Percentiles rank a stretch among this genome's conserved stretches.
phyloP scores from a whole-genome alignment of 2,329 filamentous ascomycete species.

The Colletotrichum scovillei region DNA sequence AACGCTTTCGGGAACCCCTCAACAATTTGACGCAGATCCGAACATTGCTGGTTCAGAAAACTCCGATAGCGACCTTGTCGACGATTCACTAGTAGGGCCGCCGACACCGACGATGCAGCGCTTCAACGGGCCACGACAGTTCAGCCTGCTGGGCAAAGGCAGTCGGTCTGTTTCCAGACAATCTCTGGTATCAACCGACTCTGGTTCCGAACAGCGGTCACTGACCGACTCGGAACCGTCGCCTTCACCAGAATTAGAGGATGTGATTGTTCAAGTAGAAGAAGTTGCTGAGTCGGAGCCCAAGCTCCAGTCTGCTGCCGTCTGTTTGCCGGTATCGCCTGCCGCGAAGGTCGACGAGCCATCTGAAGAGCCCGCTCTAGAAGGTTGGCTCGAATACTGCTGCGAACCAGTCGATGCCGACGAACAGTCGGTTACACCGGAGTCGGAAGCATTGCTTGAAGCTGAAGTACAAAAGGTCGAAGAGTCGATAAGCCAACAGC shows the following conservation, averaged over 20 bases:
- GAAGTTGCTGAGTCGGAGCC: not conserved
- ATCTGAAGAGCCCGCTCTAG: constrained; percentile 13
- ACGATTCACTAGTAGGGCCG: constrained; percentile 20
- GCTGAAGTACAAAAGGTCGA: not conserved
- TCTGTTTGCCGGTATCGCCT: not conserved
- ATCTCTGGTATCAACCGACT: constrained; percentile 23
- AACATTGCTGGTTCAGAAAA: constrained; percentile 28
- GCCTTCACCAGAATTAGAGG: not conserved
- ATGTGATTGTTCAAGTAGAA: not conserved
- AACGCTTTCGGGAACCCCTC: constrained; percentile 27
- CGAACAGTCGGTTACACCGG: constrained; percentile 12
- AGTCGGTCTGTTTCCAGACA: constrained; percentile 29
- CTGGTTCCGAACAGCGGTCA: constrained; percentile 16
- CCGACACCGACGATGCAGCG: constrained; percentile 31
- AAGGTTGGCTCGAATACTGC: constrained; percentile 37
- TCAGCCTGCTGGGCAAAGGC: constrained; percentile 28
- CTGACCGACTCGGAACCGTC: constrained; percentile 5
- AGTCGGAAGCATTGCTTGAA: constrained; percentile 2
- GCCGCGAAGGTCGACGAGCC: not conserved
- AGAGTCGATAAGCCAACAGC: not conserved
- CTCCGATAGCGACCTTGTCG: constrained; percentile 31
- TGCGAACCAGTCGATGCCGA: constrained; percentile 31
- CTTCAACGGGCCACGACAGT: constrained; percentile 29
- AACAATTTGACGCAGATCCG: constrained; percentile 28
- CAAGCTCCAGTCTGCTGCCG: not conserved